A percentile compares a stretch with the other conserved stretches of the same genome.
These are phyloP conservation scores for Wallemia mellicola DNA, from an alignment of 1,284 basidiomycete species.

Conservation along the genomic window DNA sequence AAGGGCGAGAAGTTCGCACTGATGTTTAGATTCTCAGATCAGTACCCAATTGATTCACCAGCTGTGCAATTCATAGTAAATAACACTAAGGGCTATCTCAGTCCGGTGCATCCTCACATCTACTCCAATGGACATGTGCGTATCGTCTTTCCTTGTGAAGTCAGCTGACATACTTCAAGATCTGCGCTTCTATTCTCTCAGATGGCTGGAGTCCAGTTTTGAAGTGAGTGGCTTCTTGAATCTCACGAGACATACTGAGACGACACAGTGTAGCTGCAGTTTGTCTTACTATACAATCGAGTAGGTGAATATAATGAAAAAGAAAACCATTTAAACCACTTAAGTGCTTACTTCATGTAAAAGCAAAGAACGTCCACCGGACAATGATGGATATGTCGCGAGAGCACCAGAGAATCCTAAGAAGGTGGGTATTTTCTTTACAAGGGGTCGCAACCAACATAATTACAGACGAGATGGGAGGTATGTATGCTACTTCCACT, in stretches of 20 bases:
- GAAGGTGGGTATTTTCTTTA: no score
- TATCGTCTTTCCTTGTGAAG: neutral
- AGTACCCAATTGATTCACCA: neutral
- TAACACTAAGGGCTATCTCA: neutral
- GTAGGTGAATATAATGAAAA: no score
- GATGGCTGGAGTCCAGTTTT: neutral
- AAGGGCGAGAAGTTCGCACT: slow-evolving; percentile 46
- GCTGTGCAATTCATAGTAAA: neutral
- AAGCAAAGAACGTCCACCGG: slow-evolving; percentile 8
- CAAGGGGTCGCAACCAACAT: no score
- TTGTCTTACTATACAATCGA: neutral
- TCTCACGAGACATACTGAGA: no score
- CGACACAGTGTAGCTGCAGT: neutral
- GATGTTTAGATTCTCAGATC: slow-evolving; percentile 38
- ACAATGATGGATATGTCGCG: slow-evolving; percentile 6
- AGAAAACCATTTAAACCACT: neutral
- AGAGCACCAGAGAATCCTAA: neutral
- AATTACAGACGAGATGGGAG: neutral
- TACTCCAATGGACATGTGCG: neutral
- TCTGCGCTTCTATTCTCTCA: neutral
- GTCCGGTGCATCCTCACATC: neutral
- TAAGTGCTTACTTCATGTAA: slow-evolving; percentile 4
- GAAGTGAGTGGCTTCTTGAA: neutral
- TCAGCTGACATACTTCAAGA: neutral
- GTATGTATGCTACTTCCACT: neutral